Base-by-base conservation (phyloP, 106 monocot species). In the Dendrobium nobile region DNA sequence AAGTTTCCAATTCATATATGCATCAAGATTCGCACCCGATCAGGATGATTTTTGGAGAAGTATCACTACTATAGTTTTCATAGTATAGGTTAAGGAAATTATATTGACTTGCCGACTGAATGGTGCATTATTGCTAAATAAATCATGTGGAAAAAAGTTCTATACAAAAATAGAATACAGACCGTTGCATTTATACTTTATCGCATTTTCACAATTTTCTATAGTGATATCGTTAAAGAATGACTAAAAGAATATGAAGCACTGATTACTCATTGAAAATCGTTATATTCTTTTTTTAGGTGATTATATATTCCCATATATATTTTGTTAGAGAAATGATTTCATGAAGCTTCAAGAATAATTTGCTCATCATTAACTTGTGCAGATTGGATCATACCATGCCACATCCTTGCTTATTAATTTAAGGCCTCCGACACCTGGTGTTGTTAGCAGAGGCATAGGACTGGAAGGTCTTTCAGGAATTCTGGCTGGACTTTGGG, bases 401-500 rank as follows among this genome's bases (percentile, higher is more conserved):
- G 88, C 93, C 47, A 86, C 95, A 67, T 92, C 99, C 17, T 72
- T 91, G 17, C 79, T 95, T 56, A 78, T 99, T 67, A 89, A 90
- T 79, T 70, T 91, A 82, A 93, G 87, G 47, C 91, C 99, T 20
- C 99, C 95, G 72, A 91, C 95, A 61, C 91, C 86, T 73, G 99
- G 91, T 78, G 82, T 99, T 78, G 99, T 99, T 42, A 93, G 93
- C 80, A 85, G 99, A 83, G 99, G 91, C 5, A 95, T 99, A 83
- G 99, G 99, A 26, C 83, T 95, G 26, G 99, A 99, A 93, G 99
- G 99, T 22, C 79, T 81, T 85, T 82, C 95, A 17, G 91, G 95
- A 75, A 88, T 99, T 64, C 80, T 99, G 75, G 99, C 95, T 79
- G 99, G 99, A 75, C 81, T 99, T 67, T 99, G 99, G 99, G 95